A percentile compares a stretch with the other conserved stretches of the same genome.
Evolutionary conservation across 2,329 filamentous ascomycete species (phyloP).

Genomic region (Fusarium equiseti): DNA sequence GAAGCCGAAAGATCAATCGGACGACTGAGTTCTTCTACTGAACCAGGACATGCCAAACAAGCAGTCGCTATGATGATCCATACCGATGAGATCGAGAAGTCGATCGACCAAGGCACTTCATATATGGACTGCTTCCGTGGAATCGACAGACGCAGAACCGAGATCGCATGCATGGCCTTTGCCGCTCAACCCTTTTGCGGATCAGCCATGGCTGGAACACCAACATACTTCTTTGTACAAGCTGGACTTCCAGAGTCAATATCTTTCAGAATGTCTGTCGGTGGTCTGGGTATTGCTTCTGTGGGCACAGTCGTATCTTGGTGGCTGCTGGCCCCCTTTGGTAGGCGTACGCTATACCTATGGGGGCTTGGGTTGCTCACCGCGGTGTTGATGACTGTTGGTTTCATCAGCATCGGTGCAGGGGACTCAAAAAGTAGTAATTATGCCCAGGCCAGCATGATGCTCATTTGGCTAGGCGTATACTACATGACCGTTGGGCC

Average conservation of each 20-base stretch:
- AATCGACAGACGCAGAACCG: constrained; percentile 59
- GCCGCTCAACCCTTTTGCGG: constrained; percentile 56
- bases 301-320: constrained; percentile 35
- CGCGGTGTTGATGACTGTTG: constrained; percentile 15
- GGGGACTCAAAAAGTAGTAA: constrained; percentile 18
- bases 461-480: constrained; percentile 56
- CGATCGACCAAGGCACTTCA: constrained; percentile 25
- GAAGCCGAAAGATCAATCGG: constrained; percentile 45
- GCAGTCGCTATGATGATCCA: constrained; percentile 70
- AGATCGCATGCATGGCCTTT: constrained; percentile 58
- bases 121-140: constrained; percentile 64
- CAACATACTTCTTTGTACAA: constrained; percentile 63
- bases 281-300: constrained; percentile 35
- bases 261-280: constrained; percentile 35
- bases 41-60: constrained; percentile 54
- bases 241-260: constrained; percentile 50
- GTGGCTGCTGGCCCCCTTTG: constrained; percentile 31
- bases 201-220: constrained; percentile 55
- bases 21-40: constrained; percentile 52
- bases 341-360: constrained; percentile 32
- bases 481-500: constrained; percentile 57
- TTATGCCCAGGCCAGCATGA: constrained; percentile 51
- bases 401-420: constrained; percentile 46
- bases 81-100: constrained; percentile 58
- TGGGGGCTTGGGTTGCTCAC: constrained; percentile 26